Evolutionary conservation across 2,329 filamentous ascomycete genomes (phyloP), one percentile per base, ranked within the genome.

Genomic region (Ophiostoma australiae): DNA sequence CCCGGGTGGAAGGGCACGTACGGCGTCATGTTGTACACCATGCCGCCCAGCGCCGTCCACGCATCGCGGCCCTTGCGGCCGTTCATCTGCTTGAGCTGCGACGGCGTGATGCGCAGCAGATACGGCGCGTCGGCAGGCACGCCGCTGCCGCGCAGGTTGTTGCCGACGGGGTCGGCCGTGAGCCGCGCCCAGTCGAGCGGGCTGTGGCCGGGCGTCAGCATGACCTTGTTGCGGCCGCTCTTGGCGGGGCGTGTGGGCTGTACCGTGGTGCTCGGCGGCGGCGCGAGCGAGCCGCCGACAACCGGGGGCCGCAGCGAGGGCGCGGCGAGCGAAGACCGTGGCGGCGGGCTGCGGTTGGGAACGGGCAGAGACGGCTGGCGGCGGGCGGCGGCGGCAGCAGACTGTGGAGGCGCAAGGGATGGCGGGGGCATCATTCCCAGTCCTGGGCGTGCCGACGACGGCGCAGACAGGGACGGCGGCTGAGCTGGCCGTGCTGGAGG

Each of bases 171-270:
- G 67, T 84, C 81, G 27, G 84, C 84, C 1, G 88, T 86, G 0
- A 97, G 86, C 6, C 90, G 89, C 15, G 95, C 95, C 95, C 95
- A 99, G 85, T 99, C 95, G 15, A 99, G 88, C 0, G 95, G 94
- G 1, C 93, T 97, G 82, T 94, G 94, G 41, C 95, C 94, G 0
- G 95, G 95, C n/a, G 89, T 86, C 4, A 99, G 87, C 10, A 90
- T 84, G 4, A 97, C 91, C 77, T 94, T 91, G 79, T 94, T 91
- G 79, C 86, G 87, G 13, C 71, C 37, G 4, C 86, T 84, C 76
- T 87, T 88, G 33, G 37, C 37, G 1, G 68, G 68, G 11, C 39
- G 48, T 2, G 80, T 73, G 1, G 87, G 86, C 72, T 83, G 84
- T 61, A 81, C 78, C 41, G 79, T 81, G 77, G 85, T 85, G 17